Base-by-base conservation (phyloP, 2,329 filamentous ascomycete genomes). In the Lecanosticta acicola region DNA sequence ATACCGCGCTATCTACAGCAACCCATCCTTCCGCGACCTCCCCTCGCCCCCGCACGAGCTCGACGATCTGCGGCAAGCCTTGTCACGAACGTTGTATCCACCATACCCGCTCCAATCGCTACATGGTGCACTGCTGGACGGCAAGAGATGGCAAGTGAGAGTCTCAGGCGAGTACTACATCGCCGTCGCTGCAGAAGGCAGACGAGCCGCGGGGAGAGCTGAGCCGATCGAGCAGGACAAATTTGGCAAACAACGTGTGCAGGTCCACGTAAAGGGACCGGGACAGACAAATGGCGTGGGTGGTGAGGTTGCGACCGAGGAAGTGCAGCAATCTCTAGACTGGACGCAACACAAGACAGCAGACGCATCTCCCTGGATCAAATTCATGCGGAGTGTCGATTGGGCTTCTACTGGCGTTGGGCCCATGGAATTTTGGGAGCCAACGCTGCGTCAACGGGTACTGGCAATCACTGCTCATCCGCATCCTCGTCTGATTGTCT, bases 401-500 rank as follows among this genome's bases (percentile, higher is more conserved):
- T 66, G 61, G 60, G 41, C 52, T 3, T 44, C 54, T 5, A 65
- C 61, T 2, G 29, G 41, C 10, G 14, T 66, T 9, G 63, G 63
- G 2, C 53, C 56, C 1, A 63, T 66, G 46, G 24, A 50, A 1
- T 34, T 35, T 1, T 66, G 63, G 63, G 48, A 54, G 13, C 19
- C 51, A 11, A 33, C 46, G 2, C 47, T 66, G 18, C 54, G 61
- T 3, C 39, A 53, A 3, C 46, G 53, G 20, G 49, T 62, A 1
- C 24, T 61, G 7, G 44, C 50, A 9, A 59, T 62, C 13, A 62
- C 58, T 56, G 46, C 47, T n/a, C 61, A 64, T 39, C 60, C 62
- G 2, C 48, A 60, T 18, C 61, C 62, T 7, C 53, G 61, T 3
- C 41, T 62, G 18, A 21, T 66, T 3, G 43, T 65, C 4, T 63